Evolutionary conservation across 2,329 filamentous ascomycete species (phyloP), one percentile per base, ranked within the genome.

Genomic region (Emergomyces africanus): DNA sequence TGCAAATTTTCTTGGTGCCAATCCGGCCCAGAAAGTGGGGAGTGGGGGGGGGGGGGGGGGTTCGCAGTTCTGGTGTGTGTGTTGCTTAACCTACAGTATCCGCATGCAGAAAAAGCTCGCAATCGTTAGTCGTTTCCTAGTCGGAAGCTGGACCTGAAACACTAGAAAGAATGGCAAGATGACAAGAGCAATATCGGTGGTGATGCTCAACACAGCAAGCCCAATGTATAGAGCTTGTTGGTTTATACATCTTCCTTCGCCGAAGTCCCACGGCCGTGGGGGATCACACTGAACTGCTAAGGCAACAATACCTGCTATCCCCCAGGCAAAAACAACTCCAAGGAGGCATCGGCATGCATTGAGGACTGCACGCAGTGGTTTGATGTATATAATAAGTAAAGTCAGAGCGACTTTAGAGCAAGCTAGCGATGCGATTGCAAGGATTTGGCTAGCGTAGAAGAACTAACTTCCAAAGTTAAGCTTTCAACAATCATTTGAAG

Each of bases 301-400:
- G 2, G 61, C 57, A 48, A 65, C 49, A 12, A 65, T 54, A 23
- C 63, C 64, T 15, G 60, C 59, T n/a, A 66, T 28, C 5, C 30
- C 51, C 66, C 66, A 68, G 18, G 59, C 37, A 6, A 30, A 55
- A 28, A 64, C 46, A 44, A 61, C 50, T 8, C 56, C 65, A 39
- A 66, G 59, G 28, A 63, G 54, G 15, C 30, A 57, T 28, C 62
- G 61, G 55, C 65, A 66, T 15, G 61, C 61, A 23, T 60, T 28
- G 33, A 66, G 58, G n/a, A 67, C 55, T n/a, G 37, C 37, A 35
- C 58, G 57, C 18, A 64, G 55, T 5, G 65, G 66, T 23, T 65
- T 66, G 58, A 67, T 67, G 9, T 62, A 61, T 54, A 67, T 66
- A 35, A 68, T 54, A 20, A 68, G 60, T 30, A 64, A 42, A 48